These are phyloP conservation scores for Eucalyptus sp. DNA, from an alignment of 345 rosid species.

Conservation along the genomic window DNA sequence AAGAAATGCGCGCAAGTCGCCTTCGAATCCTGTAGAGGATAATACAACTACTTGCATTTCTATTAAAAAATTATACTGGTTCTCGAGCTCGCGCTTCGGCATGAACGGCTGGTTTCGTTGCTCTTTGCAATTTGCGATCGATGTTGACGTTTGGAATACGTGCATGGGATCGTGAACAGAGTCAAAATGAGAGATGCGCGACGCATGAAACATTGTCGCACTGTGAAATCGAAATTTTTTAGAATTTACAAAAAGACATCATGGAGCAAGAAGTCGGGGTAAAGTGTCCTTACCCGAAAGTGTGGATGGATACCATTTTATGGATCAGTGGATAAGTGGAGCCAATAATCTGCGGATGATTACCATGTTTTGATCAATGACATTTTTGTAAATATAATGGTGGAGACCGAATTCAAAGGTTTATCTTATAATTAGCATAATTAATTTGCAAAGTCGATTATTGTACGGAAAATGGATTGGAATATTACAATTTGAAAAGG, in stretches of 20 bases:
- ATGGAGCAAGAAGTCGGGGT: neutral
- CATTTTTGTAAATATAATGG: neutral
- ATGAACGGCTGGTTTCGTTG: neutral
- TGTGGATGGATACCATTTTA: neutral
- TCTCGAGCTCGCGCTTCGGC: neutral
- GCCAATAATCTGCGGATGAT: neutral
- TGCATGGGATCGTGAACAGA: neutral
- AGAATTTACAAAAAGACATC: neutral
- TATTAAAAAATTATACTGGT: neutral
- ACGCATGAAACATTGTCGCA: neutral
- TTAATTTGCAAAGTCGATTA: neutral
- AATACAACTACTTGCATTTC: neutral
- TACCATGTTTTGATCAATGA: neutral
- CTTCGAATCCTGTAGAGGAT: neutral
- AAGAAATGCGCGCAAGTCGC: neutral
- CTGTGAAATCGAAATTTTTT: neutral
- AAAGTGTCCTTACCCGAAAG: neutral
- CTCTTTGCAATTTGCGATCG: neutral
- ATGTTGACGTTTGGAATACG: neutral
- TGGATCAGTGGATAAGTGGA: neutral
- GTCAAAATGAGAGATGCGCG: neutral
- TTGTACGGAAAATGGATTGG: neutral
- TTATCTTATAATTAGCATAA: neutral
- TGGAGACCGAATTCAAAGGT: neutral
- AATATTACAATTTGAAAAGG: neutral